These are phyloP conservation scores for Amesomyces nigricolor DNA, from an alignment of 2,329 filamentous ascomycete species.

Conservation along the genomic window DNA sequence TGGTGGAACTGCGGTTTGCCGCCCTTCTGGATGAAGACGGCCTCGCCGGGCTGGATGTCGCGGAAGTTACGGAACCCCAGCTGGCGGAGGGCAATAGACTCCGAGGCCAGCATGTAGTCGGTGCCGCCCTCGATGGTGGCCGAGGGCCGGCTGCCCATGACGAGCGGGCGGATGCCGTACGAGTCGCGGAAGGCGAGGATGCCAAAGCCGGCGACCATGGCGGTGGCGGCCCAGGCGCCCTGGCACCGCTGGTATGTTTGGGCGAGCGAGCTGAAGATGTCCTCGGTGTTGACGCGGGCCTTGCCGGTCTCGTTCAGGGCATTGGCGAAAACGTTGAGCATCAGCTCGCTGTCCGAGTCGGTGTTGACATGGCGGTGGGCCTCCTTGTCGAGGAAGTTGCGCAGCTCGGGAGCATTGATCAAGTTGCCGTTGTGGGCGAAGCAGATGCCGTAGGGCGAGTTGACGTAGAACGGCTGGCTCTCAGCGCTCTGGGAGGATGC, in stretches of 20 bases:
- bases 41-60: constrained; percentile 77
- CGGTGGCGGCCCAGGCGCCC: constrained; percentile 77
- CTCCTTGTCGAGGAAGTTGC: constrained; percentile 66
- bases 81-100: constrained; percentile 77
- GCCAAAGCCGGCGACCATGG: constrained; percentile 79
- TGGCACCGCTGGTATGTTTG: constrained; percentile 70
- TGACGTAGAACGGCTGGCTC: constrained; percentile 90
- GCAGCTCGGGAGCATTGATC: constrained; percentile 67
- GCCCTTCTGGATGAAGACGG: constrained; percentile 79
- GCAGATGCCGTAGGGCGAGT: constrained; percentile 76
- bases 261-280: constrained; percentile 68
- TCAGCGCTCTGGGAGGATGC: constrained; percentile 55
- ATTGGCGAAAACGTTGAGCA: constrained; percentile 83
- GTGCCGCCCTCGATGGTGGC: constrained; percentile 54
- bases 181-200: constrained; percentile 73
- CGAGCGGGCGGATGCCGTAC: constrained; percentile 77
- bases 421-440: constrained; percentile 81
- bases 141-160: constrained; percentile 69
- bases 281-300: constrained; percentile 73
- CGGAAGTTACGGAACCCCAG: constrained; percentile 71
- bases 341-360: constrained; percentile 80
- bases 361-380: constrained; percentile 86
- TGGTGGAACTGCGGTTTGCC: constrained; percentile 68
- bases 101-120: constrained; percentile 89
- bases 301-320: constrained; percentile 81